A percentile compares a stretch with the other conserved stretches of the same genome.
Conservation (phyloP, 257 asterid species). For the Solanum verrucosum region DNA sequence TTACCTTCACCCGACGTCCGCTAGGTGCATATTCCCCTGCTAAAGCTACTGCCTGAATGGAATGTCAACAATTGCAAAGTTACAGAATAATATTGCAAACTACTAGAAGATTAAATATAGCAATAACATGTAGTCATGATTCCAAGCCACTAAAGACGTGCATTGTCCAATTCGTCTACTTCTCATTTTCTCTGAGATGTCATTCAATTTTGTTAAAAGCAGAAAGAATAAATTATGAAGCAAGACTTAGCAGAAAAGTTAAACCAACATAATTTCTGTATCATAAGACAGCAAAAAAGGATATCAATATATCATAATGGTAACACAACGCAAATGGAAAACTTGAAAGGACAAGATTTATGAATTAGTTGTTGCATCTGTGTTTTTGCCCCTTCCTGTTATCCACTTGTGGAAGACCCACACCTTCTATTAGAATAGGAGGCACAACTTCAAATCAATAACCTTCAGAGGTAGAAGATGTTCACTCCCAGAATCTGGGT, state of each 20-base stretch:
- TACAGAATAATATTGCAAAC: neutral
- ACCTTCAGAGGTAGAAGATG: neutral
- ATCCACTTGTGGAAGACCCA: neutral
- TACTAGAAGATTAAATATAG: neutral
- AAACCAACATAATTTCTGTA: neutral
- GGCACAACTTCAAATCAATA: neutral
- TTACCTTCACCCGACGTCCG: neutral
- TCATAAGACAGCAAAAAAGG: neutral
- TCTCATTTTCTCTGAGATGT: neutral
- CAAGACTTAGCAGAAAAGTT: neutral
- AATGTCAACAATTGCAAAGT: neutral
- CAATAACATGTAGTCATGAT: neutral
- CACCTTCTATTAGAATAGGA: neutral
- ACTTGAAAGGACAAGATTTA: neutral
- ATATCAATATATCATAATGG: neutral
- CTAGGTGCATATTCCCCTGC: neutral
- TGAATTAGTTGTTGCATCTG: neutral
- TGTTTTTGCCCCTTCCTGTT: neutral
- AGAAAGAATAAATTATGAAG: neutral
- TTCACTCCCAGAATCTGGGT: neutral
- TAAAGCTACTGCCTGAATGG: neutral
- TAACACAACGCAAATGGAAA: neutral
- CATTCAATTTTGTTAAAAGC: neutral
- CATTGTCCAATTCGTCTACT: neutral
- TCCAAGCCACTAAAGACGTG: neutral